Conservation (phyloP, 2,329 filamentous ascomycete genomes). For the Xylaria sp. region DNA sequence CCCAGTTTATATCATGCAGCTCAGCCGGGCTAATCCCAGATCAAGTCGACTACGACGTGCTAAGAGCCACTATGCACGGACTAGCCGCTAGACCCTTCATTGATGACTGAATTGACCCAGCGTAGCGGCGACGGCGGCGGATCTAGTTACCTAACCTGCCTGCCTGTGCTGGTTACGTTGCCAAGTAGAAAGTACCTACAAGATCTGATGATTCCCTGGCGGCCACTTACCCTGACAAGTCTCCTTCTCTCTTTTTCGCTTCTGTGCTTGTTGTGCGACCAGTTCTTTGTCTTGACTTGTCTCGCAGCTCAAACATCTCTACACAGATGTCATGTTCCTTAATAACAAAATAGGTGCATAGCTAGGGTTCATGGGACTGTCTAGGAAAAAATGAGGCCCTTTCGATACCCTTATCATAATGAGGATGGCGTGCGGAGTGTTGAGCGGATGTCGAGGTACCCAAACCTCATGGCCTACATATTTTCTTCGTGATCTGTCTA, state of each 20-base stretch:
- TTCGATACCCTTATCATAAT: conserved; percentile 26
- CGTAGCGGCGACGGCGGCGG: background rate
- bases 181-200: background rate
- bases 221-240: background rate
- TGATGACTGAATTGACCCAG: background rate
- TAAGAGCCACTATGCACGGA: background rate
- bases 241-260: background rate
- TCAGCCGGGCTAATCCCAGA: background rate
- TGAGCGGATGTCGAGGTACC: conserved; percentile 29
- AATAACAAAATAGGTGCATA: conserved; percentile 17
- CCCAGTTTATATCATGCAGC: background rate
- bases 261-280: background rate
- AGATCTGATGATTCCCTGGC: background rate
- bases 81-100: background rate
- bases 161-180: background rate
- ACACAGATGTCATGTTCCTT: conserved; percentile 15
- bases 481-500: conserved; percentile 17
- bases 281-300: background rate
- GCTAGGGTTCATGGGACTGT: conserved; percentile 18
- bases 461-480: conserved; percentile 15
- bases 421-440: conserved; percentile 23
- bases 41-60: background rate
- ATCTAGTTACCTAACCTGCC: background rate
- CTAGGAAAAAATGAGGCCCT: conserved; percentile 24
- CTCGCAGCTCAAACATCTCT: background rate